Evolutionary conservation across 1,139 yeast species (phyloP), one percentile per base, ranked within the genome.

Genomic region (Scheffersomyces lignicola): DNA sequence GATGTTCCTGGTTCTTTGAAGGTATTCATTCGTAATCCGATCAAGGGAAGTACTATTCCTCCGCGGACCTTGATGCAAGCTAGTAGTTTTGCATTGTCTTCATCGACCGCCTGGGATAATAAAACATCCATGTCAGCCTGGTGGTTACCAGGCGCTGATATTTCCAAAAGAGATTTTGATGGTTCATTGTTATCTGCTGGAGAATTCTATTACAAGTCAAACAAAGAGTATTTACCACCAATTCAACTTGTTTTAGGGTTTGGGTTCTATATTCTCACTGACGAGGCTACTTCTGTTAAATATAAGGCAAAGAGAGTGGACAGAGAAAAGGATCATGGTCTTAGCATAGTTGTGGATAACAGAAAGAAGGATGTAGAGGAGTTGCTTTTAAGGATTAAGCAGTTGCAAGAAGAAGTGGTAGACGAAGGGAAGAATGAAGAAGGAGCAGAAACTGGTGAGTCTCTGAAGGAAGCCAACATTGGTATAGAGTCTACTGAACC

Each of bases 31-130:
- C 84, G 86, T 54, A 89, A 89, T 52, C 95, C 87, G 1, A 73
- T 65, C 43, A 67, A 68, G 35, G 76, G 75, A 16, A 73, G 74
- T 35, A 74, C 72, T 7, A 61, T 85, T 2, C 95, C 97, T 0
- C 97, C 97, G 1, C 74, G 88, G 7, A 84, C 98, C 0, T 66
- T 90, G 40, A 72, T 82, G 60, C 98, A 92, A 57, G 97, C 98
- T 0, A 96, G 96, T 9, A 76, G 86, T 8, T 82, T 83, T 49
- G 76, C 95, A 9, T 74, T 89, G 45, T 73, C 94, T n/a, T 76
- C 90, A 0, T 82, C 95, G 1, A 78, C 75, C 32, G 96, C 96
- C 0, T 92, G 99, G 99, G 90, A 81, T 33, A 76, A 82, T 31
- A 90, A 89, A 54, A 72, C 83, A 29, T 76, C 85, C 1, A 77